Conservation (phyloP, 1,284 basidiomycete species). For the Sporisorium reilianum region DNA sequence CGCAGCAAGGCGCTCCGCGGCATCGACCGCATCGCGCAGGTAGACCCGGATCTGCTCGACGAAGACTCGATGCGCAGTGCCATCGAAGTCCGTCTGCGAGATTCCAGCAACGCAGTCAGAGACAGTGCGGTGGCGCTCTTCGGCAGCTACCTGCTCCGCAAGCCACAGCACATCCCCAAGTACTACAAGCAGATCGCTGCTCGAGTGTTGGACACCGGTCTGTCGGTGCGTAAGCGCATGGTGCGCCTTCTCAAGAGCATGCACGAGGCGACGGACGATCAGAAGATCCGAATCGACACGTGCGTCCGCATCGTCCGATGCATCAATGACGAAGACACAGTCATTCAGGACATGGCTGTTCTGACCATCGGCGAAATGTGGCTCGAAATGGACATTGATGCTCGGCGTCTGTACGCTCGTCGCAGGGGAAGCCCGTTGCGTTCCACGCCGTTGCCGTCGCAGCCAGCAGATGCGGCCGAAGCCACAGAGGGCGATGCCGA, state of each 20-base stretch:
- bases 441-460: conserved; percentile 5
- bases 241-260: conserved; percentile 90
- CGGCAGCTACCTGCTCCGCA: conserved; percentile 91
- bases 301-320: conserved; percentile 84
- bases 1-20: conserved; percentile 61
- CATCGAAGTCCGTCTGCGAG: conserved; percentile 88
- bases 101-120: conserved; percentile 90
- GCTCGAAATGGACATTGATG: conserved; percentile 73
- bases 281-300: conserved; percentile 80
- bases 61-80: conserved; percentile 66
- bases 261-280: conserved; percentile 76
- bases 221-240: conserved; percentile 91
- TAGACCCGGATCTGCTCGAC: conserved; percentile 54
- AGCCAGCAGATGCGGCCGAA: conserved; percentile 7
- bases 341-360: conserved; percentile 85
- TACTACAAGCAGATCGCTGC: conserved; percentile 88
- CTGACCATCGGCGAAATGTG: conserved; percentile 90
- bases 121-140: conserved; percentile 95
- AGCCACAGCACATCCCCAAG: conserved; percentile 82
- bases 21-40: conserved; percentile 52
- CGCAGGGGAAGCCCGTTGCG: conserved; percentile 26
- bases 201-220: conserved; percentile 90
- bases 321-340: conserved; percentile 90
- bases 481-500: conserved; percentile 2
- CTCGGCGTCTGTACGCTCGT: conserved; percentile 26